Percentiles rank a stretch among this genome's conserved stretches.
These are phyloP conservation scores for Fusarium nelsonii DNA, from an alignment of 2,329 filamentous ascomycete species.

Conservation along the genomic window DNA sequence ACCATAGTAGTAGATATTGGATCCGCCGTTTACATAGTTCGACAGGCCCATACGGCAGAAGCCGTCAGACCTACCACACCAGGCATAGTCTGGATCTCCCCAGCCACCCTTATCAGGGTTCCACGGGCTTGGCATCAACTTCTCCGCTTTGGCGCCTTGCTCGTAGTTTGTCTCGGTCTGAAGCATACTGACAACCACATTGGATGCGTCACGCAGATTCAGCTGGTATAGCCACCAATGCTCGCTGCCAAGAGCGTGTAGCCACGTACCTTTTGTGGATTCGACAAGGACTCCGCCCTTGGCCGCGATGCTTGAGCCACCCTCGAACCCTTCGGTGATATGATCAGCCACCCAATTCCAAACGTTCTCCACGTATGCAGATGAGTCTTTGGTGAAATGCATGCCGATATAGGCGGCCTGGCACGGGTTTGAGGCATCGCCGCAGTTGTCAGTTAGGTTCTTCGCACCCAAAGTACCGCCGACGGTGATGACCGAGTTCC, in stretches of 20 bases:
- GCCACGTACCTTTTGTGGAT: background rate
- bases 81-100: background rate
- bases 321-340: constrained; percentile 17
- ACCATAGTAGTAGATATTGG: background rate
- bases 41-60: background rate
- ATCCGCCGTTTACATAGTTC: constrained; percentile 2
- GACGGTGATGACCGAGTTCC: constrained; percentile 45
- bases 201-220: background rate
- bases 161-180: constrained; percentile 5
- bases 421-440: background rate
- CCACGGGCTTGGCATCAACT: background rate
- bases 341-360: constrained; percentile 80
- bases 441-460: background rate
- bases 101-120: background rate
- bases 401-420: background rate
- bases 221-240: background rate
- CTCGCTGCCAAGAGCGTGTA: background rate
- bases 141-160: background rate
- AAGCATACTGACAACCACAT: constrained; percentile 3
- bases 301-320: background rate
- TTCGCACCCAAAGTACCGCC: constrained; percentile 44
- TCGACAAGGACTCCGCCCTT: background rate
- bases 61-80: background rate
- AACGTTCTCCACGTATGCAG: constrained; percentile 63
- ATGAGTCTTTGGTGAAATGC: constrained; percentile 58